Evolutionary conservation across 2,329 filamentous ascomycete genomes (phyloP).

Genomic region (Ascomycota sp.): DNA sequence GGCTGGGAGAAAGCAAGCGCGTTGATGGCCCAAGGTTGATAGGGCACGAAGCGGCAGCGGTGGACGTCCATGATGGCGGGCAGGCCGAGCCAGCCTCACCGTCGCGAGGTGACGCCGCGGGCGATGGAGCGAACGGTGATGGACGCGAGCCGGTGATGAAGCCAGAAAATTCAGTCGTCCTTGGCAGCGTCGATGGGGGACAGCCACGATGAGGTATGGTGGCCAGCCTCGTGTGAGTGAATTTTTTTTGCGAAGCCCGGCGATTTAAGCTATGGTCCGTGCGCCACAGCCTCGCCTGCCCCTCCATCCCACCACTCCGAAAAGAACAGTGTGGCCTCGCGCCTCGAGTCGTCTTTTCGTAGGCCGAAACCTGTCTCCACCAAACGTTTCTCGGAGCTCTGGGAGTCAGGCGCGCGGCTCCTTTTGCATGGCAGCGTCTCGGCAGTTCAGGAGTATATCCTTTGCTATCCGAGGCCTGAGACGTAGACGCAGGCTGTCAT

Average conservation of each 20-base stretch:
- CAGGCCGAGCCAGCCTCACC: too few species aligned
- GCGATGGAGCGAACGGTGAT: too few species aligned
- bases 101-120: neutral
- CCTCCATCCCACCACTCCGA: slow-evolving; percentile 10
- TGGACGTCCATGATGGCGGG: slow-evolving; percentile 65
- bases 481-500: neutral
- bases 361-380: too few species aligned
- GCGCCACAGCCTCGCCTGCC: slow-evolving; percentile 9
- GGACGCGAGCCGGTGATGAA: neutral
- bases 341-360: too few species aligned
- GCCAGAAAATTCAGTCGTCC: neutral
- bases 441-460: too few species aligned
- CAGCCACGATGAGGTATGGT: too few species aligned
- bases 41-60: slow-evolving; percentile 88
- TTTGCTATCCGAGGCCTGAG: neutral
- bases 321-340: too few species aligned
- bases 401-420: too few species aligned
- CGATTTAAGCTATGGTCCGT: slow-evolving; percentile 15
- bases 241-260: slow-evolving; percentile 17
- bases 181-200: neutral
- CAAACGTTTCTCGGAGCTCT: too few species aligned
- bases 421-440: too few species aligned
- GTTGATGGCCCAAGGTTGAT: slow-evolving; percentile 81
- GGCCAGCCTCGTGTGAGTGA: too few species aligned
- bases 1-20: slow-evolving; percentile 83